Conservation (phyloP, 2,329 filamentous ascomycete species). For the Verruconis gallopava region DNA sequence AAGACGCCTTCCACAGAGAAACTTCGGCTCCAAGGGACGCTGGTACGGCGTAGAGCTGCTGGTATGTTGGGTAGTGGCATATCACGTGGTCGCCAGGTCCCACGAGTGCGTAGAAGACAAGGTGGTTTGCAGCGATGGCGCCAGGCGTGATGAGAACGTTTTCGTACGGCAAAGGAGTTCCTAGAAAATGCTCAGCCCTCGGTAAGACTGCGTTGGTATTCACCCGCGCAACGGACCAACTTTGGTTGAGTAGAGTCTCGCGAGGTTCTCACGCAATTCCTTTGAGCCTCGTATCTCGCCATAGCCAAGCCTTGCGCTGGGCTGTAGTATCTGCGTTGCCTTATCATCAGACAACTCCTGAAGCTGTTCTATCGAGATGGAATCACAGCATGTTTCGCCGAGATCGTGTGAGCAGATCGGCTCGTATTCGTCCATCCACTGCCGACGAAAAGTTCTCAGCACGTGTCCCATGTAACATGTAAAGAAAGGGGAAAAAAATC, state of each 20-base stretch:
- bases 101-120: constrained; percentile 61
- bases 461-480: no score
- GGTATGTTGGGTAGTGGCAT: constrained; percentile 77
- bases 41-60: constrained; percentile 69
- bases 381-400: constrained; percentile 66
- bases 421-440: constrained; percentile 47
- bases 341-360: constrained; percentile 45
- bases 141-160: constrained; percentile 67
- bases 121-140: constrained; percentile 73
- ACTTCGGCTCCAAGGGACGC: constrained; percentile 63
- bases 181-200: not conserved
- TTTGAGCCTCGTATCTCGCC: constrained; percentile 58
- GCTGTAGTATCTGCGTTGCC: constrained; percentile 32
- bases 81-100: constrained; percentile 69
- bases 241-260: constrained; percentile 50
- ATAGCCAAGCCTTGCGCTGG: constrained; percentile 54
- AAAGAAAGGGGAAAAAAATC: no score
- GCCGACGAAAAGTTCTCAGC: not conserved
- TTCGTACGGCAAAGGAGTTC: constrained; percentile 37
- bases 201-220: no score
- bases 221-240: no score
- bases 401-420: constrained; percentile 50
- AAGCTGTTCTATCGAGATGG: constrained; percentile 59
- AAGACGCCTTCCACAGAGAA: constrained; percentile 58
- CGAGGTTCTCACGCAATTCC: constrained; percentile 49